Evolutionary conservation across 2,329 filamentous ascomycete species (phyloP).

Genomic region (Pleurostoma richardsiae): DNA sequence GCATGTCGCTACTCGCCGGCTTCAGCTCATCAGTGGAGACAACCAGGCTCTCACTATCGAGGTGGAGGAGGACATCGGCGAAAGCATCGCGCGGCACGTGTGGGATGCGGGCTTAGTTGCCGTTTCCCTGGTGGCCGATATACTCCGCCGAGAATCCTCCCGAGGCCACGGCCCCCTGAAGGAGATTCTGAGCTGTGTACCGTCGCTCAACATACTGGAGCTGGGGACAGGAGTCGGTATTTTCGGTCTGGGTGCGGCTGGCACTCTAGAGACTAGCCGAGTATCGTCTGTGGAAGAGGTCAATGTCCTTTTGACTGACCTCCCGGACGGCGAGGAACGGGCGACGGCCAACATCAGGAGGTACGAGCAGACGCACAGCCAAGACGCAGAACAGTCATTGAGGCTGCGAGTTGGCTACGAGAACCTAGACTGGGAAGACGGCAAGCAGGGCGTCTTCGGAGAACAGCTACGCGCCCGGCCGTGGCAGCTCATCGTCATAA

Average conservation of each 20-base stretch:
- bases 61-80: slow-evolving; percentile 52
- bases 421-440: slow-evolving; percentile 53
- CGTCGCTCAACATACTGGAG: slow-evolving; percentile 41
- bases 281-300: background rate
- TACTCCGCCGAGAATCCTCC: slow-evolving; percentile 9
- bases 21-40: slow-evolving; percentile 16
- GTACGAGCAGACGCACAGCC: slow-evolving; percentile 3
- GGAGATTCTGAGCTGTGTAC: slow-evolving; percentile 17
- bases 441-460: slow-evolving; percentile 37
- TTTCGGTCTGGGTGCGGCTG: slow-evolving; percentile 43
- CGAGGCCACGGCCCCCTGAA: slow-evolving; percentile 17
- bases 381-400: background rate
- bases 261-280: slow-evolving; percentile 16
- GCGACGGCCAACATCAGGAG: slow-evolving; percentile 40
- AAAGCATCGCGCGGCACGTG: slow-evolving; percentile 55
- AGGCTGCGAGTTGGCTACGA: slow-evolving; percentile 33
- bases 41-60: slow-evolving; percentile 21
- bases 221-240: slow-evolving; percentile 54
- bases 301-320: slow-evolving; percentile 47
- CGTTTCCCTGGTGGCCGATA: slow-evolving; percentile 26
- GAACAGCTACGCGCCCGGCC: slow-evolving; percentile 24
- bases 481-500: slow-evolving; percentile 52
- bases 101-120: slow-evolving; percentile 53
- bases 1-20: slow-evolving; percentile 21
- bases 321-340: slow-evolving; percentile 46